These are phyloP conservation scores for Parsonsia alboflavescens DNA, from an alignment of 257 asterid genomes.

Conservation along the genomic window DNA sequence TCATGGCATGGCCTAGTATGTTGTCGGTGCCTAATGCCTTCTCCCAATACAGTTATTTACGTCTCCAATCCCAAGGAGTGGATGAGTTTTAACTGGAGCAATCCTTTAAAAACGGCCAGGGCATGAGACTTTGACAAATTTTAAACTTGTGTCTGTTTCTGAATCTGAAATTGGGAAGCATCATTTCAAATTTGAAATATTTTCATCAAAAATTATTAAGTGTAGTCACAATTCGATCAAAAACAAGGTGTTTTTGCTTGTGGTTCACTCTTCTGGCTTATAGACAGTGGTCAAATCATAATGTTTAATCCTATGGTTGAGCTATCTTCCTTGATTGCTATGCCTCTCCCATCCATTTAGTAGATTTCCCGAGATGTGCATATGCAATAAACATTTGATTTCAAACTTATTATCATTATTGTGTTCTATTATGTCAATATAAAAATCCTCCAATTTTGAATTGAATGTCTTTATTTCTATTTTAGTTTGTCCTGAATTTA, in stretches of 20 bases:
- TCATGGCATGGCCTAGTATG: constrained; percentile 53
- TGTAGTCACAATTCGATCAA: constrained; percentile 29
- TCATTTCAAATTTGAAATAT: constrained; percentile 37
- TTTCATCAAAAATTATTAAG: constrained; percentile 35
- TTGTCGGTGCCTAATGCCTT: constrained; percentile 53
- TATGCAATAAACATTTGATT: too few species aligned
- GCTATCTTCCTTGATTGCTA: constrained; percentile 36
- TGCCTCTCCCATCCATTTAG: constrained; percentile 44
- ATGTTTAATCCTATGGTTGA: constrained; percentile 50
- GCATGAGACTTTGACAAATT: constrained; percentile 32
- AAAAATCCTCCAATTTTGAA: too few species aligned
- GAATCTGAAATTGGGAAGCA: constrained; percentile 17
- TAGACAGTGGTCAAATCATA: constrained; percentile 45
- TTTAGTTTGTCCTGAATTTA: too few species aligned
- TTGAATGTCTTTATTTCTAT: too few species aligned
- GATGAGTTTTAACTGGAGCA: constrained; percentile 37
- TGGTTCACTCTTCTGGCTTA: constrained; percentile 56
- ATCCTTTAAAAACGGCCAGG: constrained; percentile 29
- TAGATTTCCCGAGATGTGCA: constrained; percentile 40
- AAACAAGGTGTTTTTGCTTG: constrained; percentile 36
- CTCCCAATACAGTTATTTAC: constrained; percentile 27
- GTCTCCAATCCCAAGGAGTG: constrained; percentile 67
- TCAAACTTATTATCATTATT: too few species aligned
- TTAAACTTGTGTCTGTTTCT: constrained; percentile 41
- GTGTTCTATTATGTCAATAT: too few species aligned